Evolutionary conservation across 192 early-diverging fungal species (phyloP), one percentile per base, ranked within the genome.

Genomic region (Coemansia sp.): DNA sequence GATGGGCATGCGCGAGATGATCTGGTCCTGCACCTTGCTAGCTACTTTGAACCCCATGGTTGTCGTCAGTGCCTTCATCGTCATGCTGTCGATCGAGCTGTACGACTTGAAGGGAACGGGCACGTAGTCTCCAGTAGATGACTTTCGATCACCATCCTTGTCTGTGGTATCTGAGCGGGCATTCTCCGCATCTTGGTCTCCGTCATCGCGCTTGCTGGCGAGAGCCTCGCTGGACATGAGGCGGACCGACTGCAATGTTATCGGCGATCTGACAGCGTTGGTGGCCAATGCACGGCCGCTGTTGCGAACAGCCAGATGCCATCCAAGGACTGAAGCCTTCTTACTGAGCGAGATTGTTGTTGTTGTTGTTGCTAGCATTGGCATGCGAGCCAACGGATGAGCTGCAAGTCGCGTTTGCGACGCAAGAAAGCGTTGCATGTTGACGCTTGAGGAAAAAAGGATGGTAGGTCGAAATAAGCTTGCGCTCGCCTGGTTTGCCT

Each of bases 21-120:
- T 90, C 69, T 87, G 86, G 34, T 90, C 70, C 70, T 98, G 96
- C 5, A 96, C 94, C 66, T 87, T 82, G 59, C 93, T 90, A 85
- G 94, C 93, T 10, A 75, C 75, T 38, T 85, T 69, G 73, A 90
- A 96, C 63, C 86, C 82, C 83, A 98, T 93, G 8, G 85, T 69
- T 38, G 66, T 63, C 40, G 76, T 73, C 15, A 93, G 67, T 9
- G 90, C 87, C 59, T 81, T 78, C 63, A 83, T 75, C 40, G 87
- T 89, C 15, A 73, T 67, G 20, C 55, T 40, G 43, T 69, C 34
- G 9, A 81, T 55, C 14, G 74, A 75, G 33, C 73, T 56, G 32
- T 89, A 76, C 9, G 73, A 68, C 22, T 82, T 76, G 60, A 90
- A 91, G 1, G 82, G 71, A 29, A 76, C 82, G 1, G 87, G 85